Evolutionary conservation across 441 rosid species (phyloP).

Genomic region (Jatropha multifida): DNA sequence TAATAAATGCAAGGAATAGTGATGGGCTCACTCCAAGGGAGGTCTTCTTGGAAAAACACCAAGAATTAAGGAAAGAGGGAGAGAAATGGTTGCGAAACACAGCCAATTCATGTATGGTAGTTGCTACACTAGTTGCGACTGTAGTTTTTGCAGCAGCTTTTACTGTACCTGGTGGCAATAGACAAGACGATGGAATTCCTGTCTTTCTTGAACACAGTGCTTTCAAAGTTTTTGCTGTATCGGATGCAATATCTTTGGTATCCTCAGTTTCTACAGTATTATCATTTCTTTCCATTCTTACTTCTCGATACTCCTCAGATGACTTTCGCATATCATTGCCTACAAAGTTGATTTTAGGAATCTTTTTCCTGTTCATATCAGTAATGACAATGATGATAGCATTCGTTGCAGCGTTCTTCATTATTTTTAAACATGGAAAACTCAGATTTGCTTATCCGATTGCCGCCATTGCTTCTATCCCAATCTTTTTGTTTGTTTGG

Average conservation of each 20-base stretch:
- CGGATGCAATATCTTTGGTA: slow-evolving; percentile 19
- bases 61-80: neutral
- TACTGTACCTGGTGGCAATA: slow-evolving; percentile 31
- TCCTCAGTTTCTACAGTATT: neutral
- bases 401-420: neutral
- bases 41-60: neutral
- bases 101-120: slow-evolving; percentile 25
- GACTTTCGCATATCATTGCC: neutral
- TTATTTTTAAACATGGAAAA: neutral
- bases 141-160: slow-evolving; percentile 41
- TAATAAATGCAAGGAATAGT: neutral
- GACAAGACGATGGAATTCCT: slow-evolving; percentile 12
- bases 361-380: neutral
- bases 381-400: neutral
- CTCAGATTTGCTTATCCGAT: neutral
- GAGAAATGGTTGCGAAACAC: slow-evolving; percentile 18
- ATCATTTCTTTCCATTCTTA: neutral
- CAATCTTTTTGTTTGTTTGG: neutral
- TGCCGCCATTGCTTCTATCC: neutral
- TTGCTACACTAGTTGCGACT: slow-evolving; percentile 38
- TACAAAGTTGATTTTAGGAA: neutral
- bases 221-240: slow-evolving; percentile 15
- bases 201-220: neutral
- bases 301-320: neutral
- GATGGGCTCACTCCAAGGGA: neutral